These are phyloP conservation scores for Sinapis alba DNA, from an alignment of 441 rosid species.

Conservation along the genomic window DNA sequence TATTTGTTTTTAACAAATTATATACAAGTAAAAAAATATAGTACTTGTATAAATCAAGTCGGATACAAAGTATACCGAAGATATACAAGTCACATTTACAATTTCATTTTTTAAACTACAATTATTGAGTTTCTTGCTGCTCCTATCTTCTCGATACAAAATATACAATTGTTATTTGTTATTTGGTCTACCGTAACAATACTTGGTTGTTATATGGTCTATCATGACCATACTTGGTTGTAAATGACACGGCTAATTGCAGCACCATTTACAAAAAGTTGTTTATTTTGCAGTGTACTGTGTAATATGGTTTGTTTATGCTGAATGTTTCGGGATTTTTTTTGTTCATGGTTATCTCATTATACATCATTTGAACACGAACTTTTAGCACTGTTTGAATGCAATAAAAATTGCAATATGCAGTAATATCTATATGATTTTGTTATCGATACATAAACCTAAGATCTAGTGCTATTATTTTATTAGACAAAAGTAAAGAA, in stretches of 20 bases:
- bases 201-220: background rate
- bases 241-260: background rate
- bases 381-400: background rate
- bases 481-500: constrained; percentile 15
- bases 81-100: background rate
- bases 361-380: background rate
- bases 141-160: background rate
- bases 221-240: background rate
- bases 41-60: no score
- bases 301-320: background rate
- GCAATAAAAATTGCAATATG: background rate
- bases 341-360: no score
- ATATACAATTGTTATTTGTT: background rate
- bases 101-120: background rate
- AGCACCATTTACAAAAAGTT: background rate
- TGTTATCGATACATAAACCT: background rate
- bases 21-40: no score
- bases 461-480: constrained; percentile 16
- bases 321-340: background rate
- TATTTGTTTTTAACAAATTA: no score
- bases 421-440: background rate
- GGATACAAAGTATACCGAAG: no score
- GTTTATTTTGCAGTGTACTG: background rate
- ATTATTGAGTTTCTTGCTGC: background rate
- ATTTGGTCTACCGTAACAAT: background rate